These are phyloP conservation scores for Favolaschia claudopus DNA, from an alignment of 768 basidiomycete genomes.

Conservation along the genomic window DNA sequence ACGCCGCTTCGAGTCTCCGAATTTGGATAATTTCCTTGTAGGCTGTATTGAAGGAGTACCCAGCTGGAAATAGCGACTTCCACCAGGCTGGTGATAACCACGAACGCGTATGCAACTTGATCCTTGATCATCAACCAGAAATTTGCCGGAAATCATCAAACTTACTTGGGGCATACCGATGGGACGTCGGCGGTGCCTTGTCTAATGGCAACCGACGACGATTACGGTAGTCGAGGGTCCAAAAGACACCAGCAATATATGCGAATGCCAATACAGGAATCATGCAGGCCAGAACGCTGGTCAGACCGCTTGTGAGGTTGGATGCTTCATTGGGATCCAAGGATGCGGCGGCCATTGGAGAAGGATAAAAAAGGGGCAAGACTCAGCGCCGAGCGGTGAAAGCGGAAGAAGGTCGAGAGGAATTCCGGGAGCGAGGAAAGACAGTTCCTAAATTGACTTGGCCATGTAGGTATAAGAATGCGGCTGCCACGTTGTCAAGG, in stretches of 20 bases:
- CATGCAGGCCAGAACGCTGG: conserved; percentile 45
- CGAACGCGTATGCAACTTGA: conserved; percentile 59
- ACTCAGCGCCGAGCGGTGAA: neutral
- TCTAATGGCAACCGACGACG: conserved; percentile 57
- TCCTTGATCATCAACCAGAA: conserved; percentile 14
- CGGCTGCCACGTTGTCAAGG: no score
- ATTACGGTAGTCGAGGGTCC: conserved; percentile 54
- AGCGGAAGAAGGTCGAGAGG: neutral
- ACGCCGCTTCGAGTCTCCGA: conserved; percentile 50
- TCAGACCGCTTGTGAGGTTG: conserved; percentile 43
- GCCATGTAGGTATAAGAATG: no score
- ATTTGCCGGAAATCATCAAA: conserved; percentile 4
- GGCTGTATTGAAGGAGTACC: conserved; percentile 64
- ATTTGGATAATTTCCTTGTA: conserved; percentile 60
- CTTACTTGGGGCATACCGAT: conserved; percentile 63
- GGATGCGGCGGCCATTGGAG: conserved; percentile 15
- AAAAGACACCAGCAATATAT: conserved; percentile 60
- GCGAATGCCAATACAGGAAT: conserved; percentile 46
- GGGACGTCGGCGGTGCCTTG: conserved; percentile 53
- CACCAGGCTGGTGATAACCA: conserved; percentile 56
- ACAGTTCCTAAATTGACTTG: no score
- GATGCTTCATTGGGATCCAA: conserved; percentile 17
- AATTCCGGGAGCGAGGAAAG: no score
- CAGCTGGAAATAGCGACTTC: conserved; percentile 66
- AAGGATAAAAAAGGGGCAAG: neutral